Base-by-base conservation (phyloP, 495 filamentous ascomycete genomes). In the Xylaria venustula region DNA sequence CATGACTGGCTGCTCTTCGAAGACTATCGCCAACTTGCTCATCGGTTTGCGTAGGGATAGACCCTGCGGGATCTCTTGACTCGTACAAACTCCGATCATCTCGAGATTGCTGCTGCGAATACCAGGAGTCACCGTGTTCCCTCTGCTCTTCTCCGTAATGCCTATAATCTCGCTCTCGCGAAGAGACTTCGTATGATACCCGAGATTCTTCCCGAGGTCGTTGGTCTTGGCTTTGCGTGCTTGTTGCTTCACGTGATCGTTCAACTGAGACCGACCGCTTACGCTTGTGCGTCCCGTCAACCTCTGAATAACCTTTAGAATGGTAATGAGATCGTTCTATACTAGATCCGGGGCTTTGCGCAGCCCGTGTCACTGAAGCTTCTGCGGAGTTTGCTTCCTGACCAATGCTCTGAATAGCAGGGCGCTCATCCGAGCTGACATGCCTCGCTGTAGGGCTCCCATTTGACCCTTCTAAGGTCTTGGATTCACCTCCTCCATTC, bases 261-360 rank as follows among this genome's bases (percentile, higher is more conserved):
- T 67, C 32, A 28, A 40, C 41, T 17, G 81, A 81, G 12, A 70
- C 64, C 44, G 81, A 81, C 42, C 82, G 75, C 67, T 84, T 85
- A 60, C 82, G 79, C 67, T 85, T 85, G 62, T 83, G 78, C 19
- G 75, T 70, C 4, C 60, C 58, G 52, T 83, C 81, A 15, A 47
- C 58, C 17, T 79, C 75, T 4, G 73, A 49, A 63, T 78, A 76
- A 41, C 58, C n/a, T 17, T 71, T 46, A 14, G 76, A 62, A 30
- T 71, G 71, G 63, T 73, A 74, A 30, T 71, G 73, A 14, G 70
- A 58, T 49, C 75, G 70, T 17, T 80, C 76, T 58, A 73, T 66
- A 34, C 63, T 72, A 1, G 74, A 54, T 30, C 56, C 64, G 40
- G 67, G 61, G 69, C 73, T 74, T 50, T 61, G 61, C 26, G 76